Base-by-base conservation (phyloP, 768 basidiomycete species). In the Lanmaoa pseudosensibilis region DNA sequence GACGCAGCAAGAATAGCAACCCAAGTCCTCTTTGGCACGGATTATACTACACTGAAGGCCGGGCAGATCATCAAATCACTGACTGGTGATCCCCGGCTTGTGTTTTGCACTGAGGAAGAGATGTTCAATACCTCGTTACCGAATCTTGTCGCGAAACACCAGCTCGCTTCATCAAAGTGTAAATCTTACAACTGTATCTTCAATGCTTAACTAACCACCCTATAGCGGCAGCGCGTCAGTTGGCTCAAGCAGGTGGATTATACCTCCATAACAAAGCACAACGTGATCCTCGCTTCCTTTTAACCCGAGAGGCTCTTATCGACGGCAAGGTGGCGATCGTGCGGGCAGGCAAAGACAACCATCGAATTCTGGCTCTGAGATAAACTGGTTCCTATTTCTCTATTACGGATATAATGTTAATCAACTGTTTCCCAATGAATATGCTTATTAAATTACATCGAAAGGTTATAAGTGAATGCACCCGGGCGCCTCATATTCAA, bases 261-360 rank as follows among this genome's bases (percentile, higher is more conserved):
- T 90, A 89, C 67, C 62, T 90, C 37, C 94, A 96, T 69, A 84
- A 86, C 50, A 53, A 63, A 5, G 77, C 79, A 8, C 76, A 92
- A 30, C 70, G 70, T n/a, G 84, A 87, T 57, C 57, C 75, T 19
- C 74, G 76, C 33, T 73, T 74, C 48, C 78, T 68, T 32, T 64
- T 88, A 16, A 60, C 69, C 9, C 61, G 61, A 36, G 61, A 67
- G 1, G 77, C 84, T 62, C 77, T 94, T 30, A 73, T 92, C n/a
- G 84, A 86, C 61, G 75, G 72, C 11, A 79, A 75, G 47, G 64
- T 93, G 8, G 83, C 79, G 18, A 80, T 94, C 55, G 58, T 94
- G 19, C 81, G 88, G 18, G 83, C 84, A 38, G 92, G 92, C 5
- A 91, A 88, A 68, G 85, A 87, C 59, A 87, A 87, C 45, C 75